Evolutionary conservation across 768 basidiomycete genomes (phyloP).

Genomic region (Phanerochaete carnosa): DNA sequence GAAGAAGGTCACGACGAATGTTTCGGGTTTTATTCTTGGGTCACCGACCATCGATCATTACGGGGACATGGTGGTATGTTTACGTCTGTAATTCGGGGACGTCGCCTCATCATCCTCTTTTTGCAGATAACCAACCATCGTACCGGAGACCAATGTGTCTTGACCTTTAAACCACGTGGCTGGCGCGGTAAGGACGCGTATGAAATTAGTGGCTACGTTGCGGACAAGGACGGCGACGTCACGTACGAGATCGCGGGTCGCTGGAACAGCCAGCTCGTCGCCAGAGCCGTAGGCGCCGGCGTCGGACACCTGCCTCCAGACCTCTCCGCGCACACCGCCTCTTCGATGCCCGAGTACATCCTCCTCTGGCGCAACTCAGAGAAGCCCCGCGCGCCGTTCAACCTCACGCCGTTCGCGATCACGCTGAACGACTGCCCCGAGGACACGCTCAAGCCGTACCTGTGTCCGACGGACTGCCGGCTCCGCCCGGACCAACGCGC

Average conservation of each 20-base stretch:
- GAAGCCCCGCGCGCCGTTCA: slow-evolving; percentile 83
- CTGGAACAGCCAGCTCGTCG: slow-evolving; percentile 94
- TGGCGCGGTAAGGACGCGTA: slow-evolving; percentile 92
- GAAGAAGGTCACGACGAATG: slow-evolving; percentile 91
- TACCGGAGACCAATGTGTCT: slow-evolving; percentile 79
- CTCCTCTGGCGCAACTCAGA: slow-evolving; percentile 92
- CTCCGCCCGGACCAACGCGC: slow-evolving; percentile 91
- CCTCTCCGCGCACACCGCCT: slow-evolving; percentile 44
- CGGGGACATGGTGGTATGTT: slow-evolving; percentile 87
- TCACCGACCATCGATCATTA: slow-evolving; percentile 57
- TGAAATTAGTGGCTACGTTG: slow-evolving; percentile 87
- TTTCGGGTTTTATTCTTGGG: slow-evolving; percentile 93
- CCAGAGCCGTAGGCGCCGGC: slow-evolving; percentile 61
- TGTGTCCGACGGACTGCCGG: slow-evolving; percentile 91
- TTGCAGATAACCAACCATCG: slow-evolving; percentile 81
- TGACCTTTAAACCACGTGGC: slow-evolving; percentile 95
- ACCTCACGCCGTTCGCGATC: slow-evolving; percentile 91
- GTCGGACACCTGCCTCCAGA: slow-evolving; percentile 69
- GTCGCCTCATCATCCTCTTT: neutral
- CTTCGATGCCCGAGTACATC: slow-evolving; percentile 64
- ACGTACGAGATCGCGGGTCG: slow-evolving; percentile 90
- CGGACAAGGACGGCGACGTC: slow-evolving; percentile 58
- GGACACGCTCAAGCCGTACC: slow-evolving; percentile 61
- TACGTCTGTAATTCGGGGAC: neutral
- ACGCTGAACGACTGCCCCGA: slow-evolving; percentile 86